Conservation (phyloP, 2,329 filamentous ascomycete genomes). For the Hortaea sp. region DNA sequence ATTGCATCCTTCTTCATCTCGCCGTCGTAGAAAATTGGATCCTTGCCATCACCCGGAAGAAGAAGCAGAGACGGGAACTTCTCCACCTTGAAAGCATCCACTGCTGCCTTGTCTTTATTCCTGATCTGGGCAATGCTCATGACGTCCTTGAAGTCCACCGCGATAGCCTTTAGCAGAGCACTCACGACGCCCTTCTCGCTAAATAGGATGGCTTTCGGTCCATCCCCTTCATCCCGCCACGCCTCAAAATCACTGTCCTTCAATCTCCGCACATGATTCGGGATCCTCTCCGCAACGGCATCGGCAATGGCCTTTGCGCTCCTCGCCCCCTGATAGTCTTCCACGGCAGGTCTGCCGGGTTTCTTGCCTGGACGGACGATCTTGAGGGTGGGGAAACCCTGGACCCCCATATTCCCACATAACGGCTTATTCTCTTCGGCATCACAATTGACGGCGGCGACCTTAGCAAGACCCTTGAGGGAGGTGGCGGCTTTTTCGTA, state of each 20-base stretch:
- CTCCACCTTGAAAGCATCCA: conserved; percentile 64
- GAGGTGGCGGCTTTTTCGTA: conserved; percentile 90
- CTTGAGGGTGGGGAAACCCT: conserved; percentile 95
- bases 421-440: conserved; percentile 84
- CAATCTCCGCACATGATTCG: conserved; percentile 77
- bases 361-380: conserved; percentile 81
- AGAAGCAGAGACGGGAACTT: conserved; percentile 75
- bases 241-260: conserved; percentile 67
- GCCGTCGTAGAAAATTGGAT: conserved; percentile 65
- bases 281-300: conserved; percentile 75
- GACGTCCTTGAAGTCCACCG: conserved; percentile 79
- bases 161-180: conserved; percentile 69
- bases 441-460: conserved; percentile 91
- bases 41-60: conserved; percentile 59
- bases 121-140: conserved; percentile 75
- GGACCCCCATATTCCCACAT: conserved; percentile 73
- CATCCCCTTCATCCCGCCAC: conserved; percentile 57
- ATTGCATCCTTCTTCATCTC: conserved; percentile 78
- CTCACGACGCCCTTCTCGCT: conserved; percentile 86
- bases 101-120: conserved; percentile 63
- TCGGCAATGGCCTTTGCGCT: conserved; percentile 82
- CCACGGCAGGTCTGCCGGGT: conserved; percentile 65
- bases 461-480: conserved; percentile 84
- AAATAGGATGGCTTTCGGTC: conserved; percentile 80
- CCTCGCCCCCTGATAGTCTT: conserved; percentile 81